A percentile compares a stretch with the other conserved stretches of the same genome.
Evolutionary conservation across 352 stramenopile species (phyloP).

Genomic region (Globisporangium abappressorium): DNA sequence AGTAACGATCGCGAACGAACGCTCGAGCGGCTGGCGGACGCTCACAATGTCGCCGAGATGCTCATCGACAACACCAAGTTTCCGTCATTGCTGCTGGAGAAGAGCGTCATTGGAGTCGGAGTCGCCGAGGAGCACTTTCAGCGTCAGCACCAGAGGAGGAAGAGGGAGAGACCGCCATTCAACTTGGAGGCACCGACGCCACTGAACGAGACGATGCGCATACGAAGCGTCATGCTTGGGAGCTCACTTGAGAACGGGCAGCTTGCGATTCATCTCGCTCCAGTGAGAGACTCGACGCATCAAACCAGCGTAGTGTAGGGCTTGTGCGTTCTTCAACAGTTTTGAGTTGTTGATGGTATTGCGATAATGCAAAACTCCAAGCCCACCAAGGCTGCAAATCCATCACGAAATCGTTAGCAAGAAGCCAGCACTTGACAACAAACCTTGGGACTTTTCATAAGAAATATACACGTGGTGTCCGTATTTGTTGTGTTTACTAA

Average conservation of each 20-base stretch:
- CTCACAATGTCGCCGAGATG: slow-evolving; percentile 10
- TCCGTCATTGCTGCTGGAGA: slow-evolving; percentile 4
- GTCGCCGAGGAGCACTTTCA: not conserved
- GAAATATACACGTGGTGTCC: not conserved
- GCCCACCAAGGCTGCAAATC: not conserved
- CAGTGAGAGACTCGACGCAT: not conserved
- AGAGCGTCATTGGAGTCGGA: not conserved
- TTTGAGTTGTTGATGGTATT: no score
- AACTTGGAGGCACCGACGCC: not conserved
- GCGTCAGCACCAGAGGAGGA: not conserved
- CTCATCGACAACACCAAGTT: slow-evolving; percentile 2
- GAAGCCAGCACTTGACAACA: not conserved
- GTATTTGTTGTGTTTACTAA: not conserved
- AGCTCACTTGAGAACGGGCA: not conserved
- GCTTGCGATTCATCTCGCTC: not conserved
- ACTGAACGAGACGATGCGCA: not conserved
- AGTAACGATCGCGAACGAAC: not conserved
- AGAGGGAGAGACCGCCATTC: not conserved
- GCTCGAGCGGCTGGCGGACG: slow-evolving; percentile 1
- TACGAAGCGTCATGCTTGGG: not conserved
- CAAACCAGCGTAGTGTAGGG: not conserved
- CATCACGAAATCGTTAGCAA: not conserved
- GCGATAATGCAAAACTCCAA: not conserved
- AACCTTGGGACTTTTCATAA: not conserved
- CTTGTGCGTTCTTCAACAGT: not conserved